Conservation (phyloP, 2,329 filamentous ascomycete genomes). For the Rutstroemia sp. region DNA sequence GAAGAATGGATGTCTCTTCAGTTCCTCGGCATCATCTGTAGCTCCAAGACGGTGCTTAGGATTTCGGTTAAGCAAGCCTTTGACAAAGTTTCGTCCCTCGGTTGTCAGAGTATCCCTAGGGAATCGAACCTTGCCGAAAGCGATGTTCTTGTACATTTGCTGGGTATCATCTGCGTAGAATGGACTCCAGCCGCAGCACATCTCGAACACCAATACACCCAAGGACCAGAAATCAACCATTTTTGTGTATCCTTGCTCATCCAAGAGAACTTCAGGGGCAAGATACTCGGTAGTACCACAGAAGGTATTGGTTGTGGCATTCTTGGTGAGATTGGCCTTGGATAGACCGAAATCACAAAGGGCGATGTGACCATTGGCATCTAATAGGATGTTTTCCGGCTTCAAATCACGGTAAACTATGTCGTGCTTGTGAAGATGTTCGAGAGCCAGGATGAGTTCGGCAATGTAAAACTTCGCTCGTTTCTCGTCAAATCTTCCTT, state of each 20-base stretch:
- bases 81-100: slow-evolving; percentile 96
- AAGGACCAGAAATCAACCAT: slow-evolving; percentile 99
- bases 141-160: slow-evolving; percentile 99
- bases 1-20: slow-evolving; percentile 94
- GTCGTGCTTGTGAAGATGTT: slow-evolving; percentile 92
- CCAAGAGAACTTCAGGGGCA: slow-evolving; percentile 87
- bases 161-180: slow-evolving; percentile 99
- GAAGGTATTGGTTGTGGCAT: slow-evolving; percentile 97
- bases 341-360: slow-evolving; percentile 96
- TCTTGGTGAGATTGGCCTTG: slow-evolving; percentile 94
- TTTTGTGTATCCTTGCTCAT: slow-evolving; percentile 97
- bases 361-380: slow-evolving; percentile 96
- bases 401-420: slow-evolving; percentile 98
- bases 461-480: slow-evolving; percentile 98
- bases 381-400: slow-evolving; percentile 93
- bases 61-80: slow-evolving; percentile 93
- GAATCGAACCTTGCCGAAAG: slow-evolving; percentile 96
- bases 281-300: slow-evolving; percentile 98
- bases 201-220: slow-evolving; percentile 95
- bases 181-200: slow-evolving; percentile 99
- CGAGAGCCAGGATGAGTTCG: slow-evolving; percentile 88
- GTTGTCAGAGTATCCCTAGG: slow-evolving; percentile 89
- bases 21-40: slow-evolving; percentile 82
- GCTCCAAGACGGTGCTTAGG: slow-evolving; percentile 92
- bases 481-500: slow-evolving; percentile 89